Base-by-base conservation (phyloP, 1,284 basidiomycete genomes). In the Ganoderma multipileum region DNA sequence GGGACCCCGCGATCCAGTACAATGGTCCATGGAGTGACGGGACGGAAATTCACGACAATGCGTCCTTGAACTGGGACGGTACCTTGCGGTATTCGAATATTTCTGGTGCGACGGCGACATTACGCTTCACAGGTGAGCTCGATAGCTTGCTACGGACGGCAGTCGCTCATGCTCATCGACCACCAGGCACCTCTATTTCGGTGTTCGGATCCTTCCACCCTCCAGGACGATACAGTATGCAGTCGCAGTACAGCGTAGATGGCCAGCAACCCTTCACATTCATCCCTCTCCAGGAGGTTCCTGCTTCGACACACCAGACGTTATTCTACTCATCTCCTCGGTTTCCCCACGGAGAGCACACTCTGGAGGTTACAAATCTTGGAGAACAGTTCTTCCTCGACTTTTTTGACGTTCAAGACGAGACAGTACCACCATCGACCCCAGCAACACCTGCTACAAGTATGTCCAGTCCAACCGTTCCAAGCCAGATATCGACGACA, bases 321-420 rank as follows among this genome's bases (percentile, higher is more conserved):
- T 23, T n/a, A 6, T 71, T 71, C 63, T 71, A 59, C 58, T 54
- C 62, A 2, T 68, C 67, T 0, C 50, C 52, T 8, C 12, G 6
- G 0, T 59, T 71, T 26, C 12, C 52, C 2, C 1, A 64, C n/a
- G 70, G 70, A 1, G 6, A 16, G 3, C 69, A 71, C 50, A 64
- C 52, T 0, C 38, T 71, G 23, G 36, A 11, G 2, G 68, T 71
- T 26, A 67, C 54, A 11, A 71, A 71, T 33, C 47, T 68, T 11
- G 69, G 69, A 18, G 33, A 60, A 7, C 69, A 71, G 38, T 61
- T 71, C 26, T 71, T 61, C 50, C 54, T 71, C 23, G 69, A 71
- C 38, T 71, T 64, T 26, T 50, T 67, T 7, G 61, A 60, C 3
- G 42, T 71, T 50, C 52, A 61, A 3, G 28, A 47, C 12, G 64